Conservation (phyloP, 2,329 filamentous ascomycete species). For the Rhexocercosporidium sp. region DNA sequence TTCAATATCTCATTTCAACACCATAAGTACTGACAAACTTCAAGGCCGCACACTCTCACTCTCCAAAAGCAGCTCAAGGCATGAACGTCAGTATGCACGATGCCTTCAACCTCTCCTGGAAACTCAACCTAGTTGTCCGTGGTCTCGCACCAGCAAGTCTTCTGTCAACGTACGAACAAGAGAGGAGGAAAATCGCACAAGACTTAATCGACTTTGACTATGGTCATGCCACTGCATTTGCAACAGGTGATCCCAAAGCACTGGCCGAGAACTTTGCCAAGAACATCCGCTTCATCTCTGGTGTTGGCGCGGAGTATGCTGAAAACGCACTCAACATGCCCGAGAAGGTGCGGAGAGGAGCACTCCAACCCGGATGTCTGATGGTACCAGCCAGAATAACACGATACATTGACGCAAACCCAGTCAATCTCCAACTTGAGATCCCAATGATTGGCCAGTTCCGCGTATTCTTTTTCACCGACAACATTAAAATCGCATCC, state of each 20-base stretch:
- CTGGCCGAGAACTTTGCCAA: slow-evolving; percentile 72
- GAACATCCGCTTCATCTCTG: slow-evolving; percentile 76
- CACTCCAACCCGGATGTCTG: slow-evolving; percentile 48
- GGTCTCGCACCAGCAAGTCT: slow-evolving; percentile 60
- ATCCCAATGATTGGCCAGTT: slow-evolving; percentile 81
- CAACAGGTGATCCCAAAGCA: slow-evolving; percentile 65
- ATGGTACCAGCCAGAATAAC: slow-evolving; percentile 70
- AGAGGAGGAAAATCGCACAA: slow-evolving; percentile 66
- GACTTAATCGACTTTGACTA: slow-evolving; percentile 70
- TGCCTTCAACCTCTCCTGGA: slow-evolving; percentile 66
- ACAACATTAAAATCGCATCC: slow-evolving; percentile 60
- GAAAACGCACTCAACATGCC: slow-evolving; percentile 65
- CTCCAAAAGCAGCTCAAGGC: slow-evolving; percentile 67
- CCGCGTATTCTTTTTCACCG: slow-evolving; percentile 73
- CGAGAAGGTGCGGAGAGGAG: slow-evolving; percentile 51
- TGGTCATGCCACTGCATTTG: slow-evolving; percentile 61
- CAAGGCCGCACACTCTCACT: slow-evolving; percentile 61
- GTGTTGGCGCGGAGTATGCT: slow-evolving; percentile 71
- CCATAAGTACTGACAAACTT: slow-evolving; percentile 45
- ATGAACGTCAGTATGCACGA: slow-evolving; percentile 65
- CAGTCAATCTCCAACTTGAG: slow-evolving; percentile 77
- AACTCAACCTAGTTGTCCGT: slow-evolving; percentile 55
- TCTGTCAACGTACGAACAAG: slow-evolving; percentile 65
- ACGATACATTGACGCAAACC: slow-evolving; percentile 78
- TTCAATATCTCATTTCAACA: slow-evolving; percentile 28